Conservation (phyloP, 768 basidiomycete species). For the Collybiopsis luxurians region DNA sequence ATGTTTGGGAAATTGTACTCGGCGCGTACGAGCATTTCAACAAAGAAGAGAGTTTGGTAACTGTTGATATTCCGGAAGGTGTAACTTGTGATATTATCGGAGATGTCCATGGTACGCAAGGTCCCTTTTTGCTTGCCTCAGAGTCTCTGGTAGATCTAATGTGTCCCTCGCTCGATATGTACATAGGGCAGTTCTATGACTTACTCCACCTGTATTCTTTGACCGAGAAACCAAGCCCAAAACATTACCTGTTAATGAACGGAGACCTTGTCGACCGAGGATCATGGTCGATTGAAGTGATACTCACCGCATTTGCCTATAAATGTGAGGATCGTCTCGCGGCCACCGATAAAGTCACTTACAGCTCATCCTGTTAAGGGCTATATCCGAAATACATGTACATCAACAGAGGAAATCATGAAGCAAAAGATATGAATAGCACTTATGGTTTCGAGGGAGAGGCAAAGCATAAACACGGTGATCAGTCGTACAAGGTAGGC, state of each 20-base stretch:
- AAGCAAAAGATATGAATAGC: conserved; percentile 96
- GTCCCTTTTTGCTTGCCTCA: not conserved
- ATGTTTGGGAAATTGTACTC: conserved; percentile 94
- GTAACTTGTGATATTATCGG: conserved; percentile 92
- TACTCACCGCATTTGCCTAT: conserved; percentile 89
- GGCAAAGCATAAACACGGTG: conserved; percentile 94
- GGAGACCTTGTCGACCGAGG: conserved; percentile 97
- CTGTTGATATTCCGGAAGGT: conserved; percentile 71
- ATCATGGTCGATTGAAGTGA: conserved; percentile 94
- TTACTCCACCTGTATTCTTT: conserved; percentile 82
- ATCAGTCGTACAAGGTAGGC: conserved; percentile 85
- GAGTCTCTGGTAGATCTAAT: no score
- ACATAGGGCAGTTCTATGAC: conserved; percentile 90
- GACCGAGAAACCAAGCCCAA: conserved; percentile 80
- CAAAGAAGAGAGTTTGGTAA: conserved; percentile 79
- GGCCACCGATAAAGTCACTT: not conserved
- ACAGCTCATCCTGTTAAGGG: conserved; percentile 50
- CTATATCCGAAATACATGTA: conserved; percentile 86
- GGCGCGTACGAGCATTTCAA: conserved; percentile 76
- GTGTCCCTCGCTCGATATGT: no score
- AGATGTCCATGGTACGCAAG: conserved; percentile 80
- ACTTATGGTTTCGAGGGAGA: conserved; percentile 95
- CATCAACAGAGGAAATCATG: conserved; percentile 96
- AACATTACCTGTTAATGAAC: conserved; percentile 88
- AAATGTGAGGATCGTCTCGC: conserved; percentile 62